Percentiles rank a stretch among this genome's conserved stretches.
Conservation (phyloP, 306 rosid species). For the Casuarina glauca region DNA sequence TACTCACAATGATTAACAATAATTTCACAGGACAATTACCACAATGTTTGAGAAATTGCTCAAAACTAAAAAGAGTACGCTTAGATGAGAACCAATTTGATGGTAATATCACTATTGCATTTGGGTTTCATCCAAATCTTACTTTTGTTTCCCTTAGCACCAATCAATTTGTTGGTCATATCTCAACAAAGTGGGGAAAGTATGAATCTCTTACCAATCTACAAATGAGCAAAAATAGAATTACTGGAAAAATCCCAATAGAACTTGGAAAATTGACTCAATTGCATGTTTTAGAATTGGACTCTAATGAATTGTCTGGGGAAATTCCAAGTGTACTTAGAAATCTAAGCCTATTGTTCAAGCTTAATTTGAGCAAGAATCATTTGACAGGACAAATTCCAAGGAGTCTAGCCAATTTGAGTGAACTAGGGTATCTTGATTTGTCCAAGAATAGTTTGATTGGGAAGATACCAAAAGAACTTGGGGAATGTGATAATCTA, state of each 20-base stretch:
- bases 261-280: slow-evolving; percentile 38
- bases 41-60: slow-evolving; percentile 55
- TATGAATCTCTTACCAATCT: slow-evolving; percentile 42
- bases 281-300: slow-evolving; percentile 29
- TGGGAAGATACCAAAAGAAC: slow-evolving; percentile 45
- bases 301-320: slow-evolving; percentile 43
- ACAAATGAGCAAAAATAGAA: slow-evolving; percentile 43
- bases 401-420: slow-evolving; percentile 24
- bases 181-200: slow-evolving; percentile 42
- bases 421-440: slow-evolving; percentile 40
- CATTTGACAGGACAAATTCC: slow-evolving; percentile 50
- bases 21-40: slow-evolving; percentile 62
- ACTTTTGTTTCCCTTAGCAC: slow-evolving; percentile 19
- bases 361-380: slow-evolving; percentile 49
- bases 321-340: slow-evolving; percentile 29
- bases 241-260: slow-evolving; percentile 57
- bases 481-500: slow-evolving; percentile 23
- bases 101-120: slow-evolving; percentile 55
- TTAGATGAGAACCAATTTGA: slow-evolving; percentile 53
- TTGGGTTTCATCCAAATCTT: slow-evolving; percentile 41
- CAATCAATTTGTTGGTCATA: slow-evolving; percentile 34
- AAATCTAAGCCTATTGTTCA: slow-evolving; percentile 11
- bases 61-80: slow-evolving; percentile 39
- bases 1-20: slow-evolving; percentile 38
- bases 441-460: slow-evolving; percentile 49